Conservation (phyloP, 2,329 filamentous ascomycete species). For the Aspergillus uvarum region DNA sequence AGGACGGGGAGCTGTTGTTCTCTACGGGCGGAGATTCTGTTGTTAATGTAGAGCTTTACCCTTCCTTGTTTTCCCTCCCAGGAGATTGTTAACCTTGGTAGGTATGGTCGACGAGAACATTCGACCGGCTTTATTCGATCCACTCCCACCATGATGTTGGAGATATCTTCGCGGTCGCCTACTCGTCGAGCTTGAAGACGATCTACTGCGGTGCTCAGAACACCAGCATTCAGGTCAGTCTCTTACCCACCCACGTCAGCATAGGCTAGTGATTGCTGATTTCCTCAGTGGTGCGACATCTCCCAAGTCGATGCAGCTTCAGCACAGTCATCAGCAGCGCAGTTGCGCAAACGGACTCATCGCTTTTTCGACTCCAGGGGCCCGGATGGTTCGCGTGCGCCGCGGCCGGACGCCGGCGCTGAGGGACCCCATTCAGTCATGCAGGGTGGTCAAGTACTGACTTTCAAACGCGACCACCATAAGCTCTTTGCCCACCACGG, state of each 20-base stretch:
- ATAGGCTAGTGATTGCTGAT: not conserved
- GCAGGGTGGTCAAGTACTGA: conserved; percentile 65
- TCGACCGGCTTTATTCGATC: conserved; percentile 79
- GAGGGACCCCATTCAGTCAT: conserved; percentile 50
- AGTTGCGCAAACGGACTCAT: conserved; percentile 75
- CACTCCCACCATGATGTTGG: conserved; percentile 93
- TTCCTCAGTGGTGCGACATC: conserved; percentile 70
- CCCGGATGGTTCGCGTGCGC: conserved; percentile 76
- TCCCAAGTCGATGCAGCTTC: conserved; percentile 62
- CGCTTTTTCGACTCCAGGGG: conserved; percentile 91
- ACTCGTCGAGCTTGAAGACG: conserved; percentile 74
- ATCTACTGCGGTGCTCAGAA: conserved; percentile 93
- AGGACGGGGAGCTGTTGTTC: conserved; percentile 74
- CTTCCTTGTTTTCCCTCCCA: not conserved
- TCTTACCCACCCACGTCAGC: not conserved
- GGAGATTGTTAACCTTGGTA: conserved; percentile 24
- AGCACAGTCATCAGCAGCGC: conserved; percentile 63
- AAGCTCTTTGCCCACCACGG: conserved; percentile 90
- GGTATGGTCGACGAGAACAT: conserved; percentile 78
- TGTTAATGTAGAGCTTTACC: conserved; percentile 63
- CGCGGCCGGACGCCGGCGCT: conserved; percentile 64
- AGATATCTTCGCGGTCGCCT: conserved; percentile 93
- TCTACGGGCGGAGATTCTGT: conserved; percentile 92
- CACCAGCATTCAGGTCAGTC: conserved; percentile 72
- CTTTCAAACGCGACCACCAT: conserved; percentile 78